Conservation (phyloP, 257 asterid species). For the Ehretia macrophylla region DNA sequence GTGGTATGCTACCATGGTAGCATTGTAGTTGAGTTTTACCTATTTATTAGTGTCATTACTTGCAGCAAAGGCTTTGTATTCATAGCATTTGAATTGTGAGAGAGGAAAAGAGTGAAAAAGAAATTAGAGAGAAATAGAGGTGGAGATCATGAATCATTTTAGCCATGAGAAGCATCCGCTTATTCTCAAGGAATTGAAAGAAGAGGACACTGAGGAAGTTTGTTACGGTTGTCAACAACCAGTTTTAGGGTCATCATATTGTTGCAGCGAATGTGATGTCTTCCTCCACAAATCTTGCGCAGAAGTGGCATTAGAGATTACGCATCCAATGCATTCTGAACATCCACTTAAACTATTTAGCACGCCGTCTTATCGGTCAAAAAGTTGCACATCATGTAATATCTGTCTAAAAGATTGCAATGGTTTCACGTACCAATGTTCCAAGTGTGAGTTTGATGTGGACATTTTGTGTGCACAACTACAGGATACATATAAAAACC, state of each 20-base stretch:
- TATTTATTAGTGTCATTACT: no score
- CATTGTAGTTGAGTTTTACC: no score
- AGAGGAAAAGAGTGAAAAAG: no score
- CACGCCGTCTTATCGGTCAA: no score
- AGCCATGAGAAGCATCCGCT: background rate
- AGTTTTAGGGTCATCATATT: background rate
- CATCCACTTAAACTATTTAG: background rate
- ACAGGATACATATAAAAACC: background rate
- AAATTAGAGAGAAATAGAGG: no score
- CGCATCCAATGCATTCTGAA: background rate
- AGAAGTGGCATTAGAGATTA: background rate
- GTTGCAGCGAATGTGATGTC: background rate
- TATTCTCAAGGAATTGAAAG: background rate
- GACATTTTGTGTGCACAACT: background rate
- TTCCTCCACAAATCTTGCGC: background rate
- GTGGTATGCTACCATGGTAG: no score
- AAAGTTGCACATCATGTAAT: no score
- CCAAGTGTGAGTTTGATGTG: no score
- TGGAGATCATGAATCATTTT: background rate
- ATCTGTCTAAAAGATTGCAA: no score
- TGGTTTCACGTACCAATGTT: no score
- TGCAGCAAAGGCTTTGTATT: no score
- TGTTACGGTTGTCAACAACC: background rate
- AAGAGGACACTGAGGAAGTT: background rate
- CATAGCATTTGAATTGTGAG: no score